Evolutionary conservation across 345 rosid species (phyloP).

Genomic region (Mallotus nudiflorus): DNA sequence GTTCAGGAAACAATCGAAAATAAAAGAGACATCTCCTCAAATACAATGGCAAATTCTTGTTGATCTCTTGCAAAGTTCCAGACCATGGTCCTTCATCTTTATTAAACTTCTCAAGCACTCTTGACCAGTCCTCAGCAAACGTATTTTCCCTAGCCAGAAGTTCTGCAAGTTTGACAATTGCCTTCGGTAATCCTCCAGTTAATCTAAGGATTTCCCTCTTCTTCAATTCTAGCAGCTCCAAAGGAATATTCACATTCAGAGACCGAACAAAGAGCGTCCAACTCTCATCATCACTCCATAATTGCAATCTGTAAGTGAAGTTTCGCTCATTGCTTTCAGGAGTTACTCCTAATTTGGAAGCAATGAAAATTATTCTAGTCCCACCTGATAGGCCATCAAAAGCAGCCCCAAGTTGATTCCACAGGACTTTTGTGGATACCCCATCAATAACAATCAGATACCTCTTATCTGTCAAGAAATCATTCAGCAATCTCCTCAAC

Average conservation of each 20-base stretch:
- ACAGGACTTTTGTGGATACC: not conserved
- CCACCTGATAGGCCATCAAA: not conserved
- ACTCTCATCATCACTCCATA: constrained; percentile 19
- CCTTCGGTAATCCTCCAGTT: constrained; percentile 12
- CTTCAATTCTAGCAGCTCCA: not conserved
- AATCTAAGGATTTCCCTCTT: constrained; percentile 4
- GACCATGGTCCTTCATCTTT: not conserved
- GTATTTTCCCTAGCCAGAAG: constrained; percentile 16
- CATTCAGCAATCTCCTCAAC: not conserved
- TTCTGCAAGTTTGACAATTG: constrained; percentile 17
- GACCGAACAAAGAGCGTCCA: constrained; percentile 18
- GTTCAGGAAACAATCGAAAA: constrained; percentile 23
- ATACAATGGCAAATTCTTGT: constrained; percentile 10
- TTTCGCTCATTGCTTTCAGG: not conserved
- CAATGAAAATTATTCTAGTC: constrained; percentile 16
- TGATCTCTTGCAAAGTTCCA: not conserved
- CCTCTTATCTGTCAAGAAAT: constrained; percentile 10
- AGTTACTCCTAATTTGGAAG: constrained; percentile 7
- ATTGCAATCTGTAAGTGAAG: constrained; percentile 7
- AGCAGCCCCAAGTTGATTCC: not conserved
- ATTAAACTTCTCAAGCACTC: not conserved
- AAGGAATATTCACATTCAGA: constrained; percentile 13
- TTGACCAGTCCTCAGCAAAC: not conserved
- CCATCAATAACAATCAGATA: constrained; percentile 27
- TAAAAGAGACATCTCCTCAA: constrained; percentile 27